Evolutionary conservation across 495 filamentous ascomycete species (phyloP), one percentile per base, ranked within the genome.

Genomic region (Paragyromitra xinjiangensis): DNA sequence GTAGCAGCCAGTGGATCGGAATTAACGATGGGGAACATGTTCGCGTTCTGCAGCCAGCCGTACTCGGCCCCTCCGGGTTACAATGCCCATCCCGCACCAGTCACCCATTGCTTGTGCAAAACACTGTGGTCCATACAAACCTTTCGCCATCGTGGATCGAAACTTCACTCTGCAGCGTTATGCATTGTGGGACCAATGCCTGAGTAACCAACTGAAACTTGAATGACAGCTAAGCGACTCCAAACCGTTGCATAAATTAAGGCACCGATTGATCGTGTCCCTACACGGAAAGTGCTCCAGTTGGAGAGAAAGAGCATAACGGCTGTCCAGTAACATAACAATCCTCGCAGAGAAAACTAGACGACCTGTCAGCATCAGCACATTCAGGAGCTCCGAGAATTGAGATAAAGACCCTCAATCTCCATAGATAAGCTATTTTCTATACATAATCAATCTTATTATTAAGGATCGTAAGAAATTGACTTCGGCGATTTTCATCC

Each of bases 221-320:
- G 44, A 42, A 44, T 65, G 70, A 65, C 61, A 73, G 45, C 45
- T 34, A 65, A 56, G 59, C 62, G 34, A 65, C 50, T 40, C 37
- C 64, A 45, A 73, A 39, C 48, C 48, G 48, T 73, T 64, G 61
- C 70, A 64, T 9, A 64, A 34, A 65, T 65, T 56, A 73, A 73
- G 70, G 70, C 34, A 65, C 70, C 70, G 70, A 73, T 73, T 42
- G 34, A 73, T 73, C 61, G 61, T 65, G n/a, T 58, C 22, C 61
- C 51, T 58, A 6, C 19, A 5, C 66, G 66, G 66, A 40, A 69
- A 58, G n/a, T 26, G 39, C 22, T 44, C 48, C 70, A 59, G 62
- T 65, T 73, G 48, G 70, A 63, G 59, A 42, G 59, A 24, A 7
- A 55, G 19, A 53, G 11, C 11, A 45, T 19, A 26, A 29, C 24